A percentile compares a stretch with the other conserved stretches of the same genome.
Evolutionary conservation across 306 rosid species (phyloP).

Genomic region (Cicer chorassanicum): DNA sequence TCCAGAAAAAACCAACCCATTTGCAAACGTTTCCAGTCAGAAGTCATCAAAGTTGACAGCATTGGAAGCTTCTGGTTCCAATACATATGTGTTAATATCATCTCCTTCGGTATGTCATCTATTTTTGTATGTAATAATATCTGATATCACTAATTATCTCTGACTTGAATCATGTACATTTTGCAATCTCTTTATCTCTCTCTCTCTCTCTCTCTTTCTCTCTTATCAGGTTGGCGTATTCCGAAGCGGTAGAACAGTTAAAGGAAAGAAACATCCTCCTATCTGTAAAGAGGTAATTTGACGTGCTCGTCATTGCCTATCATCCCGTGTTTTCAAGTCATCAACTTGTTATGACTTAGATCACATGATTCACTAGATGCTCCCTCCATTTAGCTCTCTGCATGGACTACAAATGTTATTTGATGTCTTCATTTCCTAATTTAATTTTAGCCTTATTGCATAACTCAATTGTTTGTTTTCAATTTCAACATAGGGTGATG

Average conservation of each 20-base stretch:
- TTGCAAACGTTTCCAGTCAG: conserved; percentile 49
- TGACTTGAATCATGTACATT: conserved; percentile 23
- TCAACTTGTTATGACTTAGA: conserved; percentile 24
- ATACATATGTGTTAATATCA: conserved; percentile 62
- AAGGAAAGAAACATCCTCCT: conserved; percentile 89
- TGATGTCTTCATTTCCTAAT: conserved; percentile 40
- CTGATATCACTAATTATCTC: conserved; percentile 26
- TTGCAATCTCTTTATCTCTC: conserved; percentile 43
- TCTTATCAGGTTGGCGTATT: conserved; percentile 79
- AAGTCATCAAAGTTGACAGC: conserved; percentile 77
- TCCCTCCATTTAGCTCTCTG: conserved; percentile 4
- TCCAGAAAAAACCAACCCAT: conserved; percentile 64
- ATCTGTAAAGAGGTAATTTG: conserved; percentile 78
- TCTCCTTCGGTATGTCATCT: conserved; percentile 72
- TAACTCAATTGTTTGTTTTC: conserved; percentile 32
- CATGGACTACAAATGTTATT: conserved; percentile 24
- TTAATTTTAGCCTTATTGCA: conserved; percentile 29
- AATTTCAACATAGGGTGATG: conserved; percentile 70
- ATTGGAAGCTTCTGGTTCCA: conserved; percentile 80
- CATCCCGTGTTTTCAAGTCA: conserved; percentile 11
- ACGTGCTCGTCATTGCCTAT: conserved; percentile 36
- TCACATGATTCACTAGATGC: conserved; percentile 35
- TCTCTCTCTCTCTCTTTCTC: conserved; percentile 1
- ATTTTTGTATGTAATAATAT: conserved; percentile 10
- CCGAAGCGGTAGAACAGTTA: conserved; percentile 78